Evolutionary conservation across 495 filamentous ascomycete genomes (phyloP).

Genomic region (Penicillium malachiteum): DNA sequence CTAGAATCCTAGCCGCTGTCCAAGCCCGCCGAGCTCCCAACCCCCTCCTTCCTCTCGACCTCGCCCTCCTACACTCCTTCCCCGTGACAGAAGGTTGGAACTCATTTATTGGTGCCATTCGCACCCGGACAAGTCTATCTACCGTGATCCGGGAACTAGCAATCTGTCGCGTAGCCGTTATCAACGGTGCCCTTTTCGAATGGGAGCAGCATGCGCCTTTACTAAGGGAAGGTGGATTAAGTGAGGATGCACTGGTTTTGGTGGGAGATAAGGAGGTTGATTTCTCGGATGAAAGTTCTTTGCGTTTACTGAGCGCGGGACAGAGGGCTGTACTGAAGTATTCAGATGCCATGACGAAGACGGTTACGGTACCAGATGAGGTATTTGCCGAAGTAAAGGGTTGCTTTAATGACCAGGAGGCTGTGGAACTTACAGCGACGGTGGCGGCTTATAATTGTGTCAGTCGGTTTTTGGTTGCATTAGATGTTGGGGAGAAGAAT

Average conservation of each 20-base stretch:
- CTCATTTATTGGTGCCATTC: conserved; percentile 71
- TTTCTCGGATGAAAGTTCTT: conserved; percentile 10
- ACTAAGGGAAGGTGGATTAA: conserved; percentile 48
- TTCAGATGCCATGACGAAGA: conserved; percentile 73
- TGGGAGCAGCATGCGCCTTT: conserved; percentile 76
- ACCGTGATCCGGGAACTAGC: conserved; percentile 66
- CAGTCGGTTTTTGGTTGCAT: conserved; percentile 76
- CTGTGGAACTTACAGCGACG: conserved; percentile 77
- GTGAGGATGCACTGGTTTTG: conserved; percentile 46
- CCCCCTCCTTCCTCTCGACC: conserved; percentile 68
- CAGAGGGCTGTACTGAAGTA: conserved; percentile 68
- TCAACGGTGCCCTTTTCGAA: conserved; percentile 75
- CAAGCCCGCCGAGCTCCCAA: conserved; percentile 61
- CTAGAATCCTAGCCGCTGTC: conserved; percentile 60
- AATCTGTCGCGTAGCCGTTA: conserved; percentile 71
- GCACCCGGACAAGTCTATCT: conserved; percentile 60
- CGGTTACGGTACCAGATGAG: conserved; percentile 59
- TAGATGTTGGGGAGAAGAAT: conserved; percentile 71
- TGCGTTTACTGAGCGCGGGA: conserved; percentile 46
- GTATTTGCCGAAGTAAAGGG: conserved; percentile 60
- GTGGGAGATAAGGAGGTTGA: conserved; percentile 33
- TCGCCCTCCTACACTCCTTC: conserved; percentile 70
- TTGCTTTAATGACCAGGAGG: conserved; percentile 62
- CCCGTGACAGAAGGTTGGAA: conserved; percentile 79
- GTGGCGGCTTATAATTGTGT: conserved; percentile 87